Base-by-base conservation (phyloP, 805 yeast species). In the Tetrapisispora taiwanensis region DNA sequence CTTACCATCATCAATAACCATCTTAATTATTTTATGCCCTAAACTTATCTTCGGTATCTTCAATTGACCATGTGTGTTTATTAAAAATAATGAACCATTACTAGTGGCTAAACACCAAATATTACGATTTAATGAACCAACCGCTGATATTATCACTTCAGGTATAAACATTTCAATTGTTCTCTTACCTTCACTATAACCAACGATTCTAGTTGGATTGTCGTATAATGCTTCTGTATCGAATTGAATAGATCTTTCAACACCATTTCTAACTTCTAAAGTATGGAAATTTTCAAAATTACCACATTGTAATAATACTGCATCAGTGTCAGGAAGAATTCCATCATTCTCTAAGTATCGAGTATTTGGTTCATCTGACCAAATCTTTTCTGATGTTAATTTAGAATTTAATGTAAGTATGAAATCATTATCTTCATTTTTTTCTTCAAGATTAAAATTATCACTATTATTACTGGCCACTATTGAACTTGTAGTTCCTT, bases 111-210 rank as follows among this genome's bases (percentile, higher is more conserved):
- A 60, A 35, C 70, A 67, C 52, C 77, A 76, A 31, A 64, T 52
- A 1, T 73, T 69, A 7, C 75, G 72, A 44, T 65, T 65, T 36
- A 66, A 66, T 43, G 74, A 71, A 28, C 79, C 82, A 3, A 69
- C 50, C 2, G 66, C 60, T 35, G 62, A 60, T 1, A 67, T 51
- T 10, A 70, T 54, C 0, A 64, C 63, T 45, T 69, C 70, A 7
- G 67, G 68, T 18, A 70, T 50, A 46, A 69, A 74, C 18, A 63
- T 55, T 45, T 74, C 75, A 54, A 76, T 69, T 1, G 51, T 48
- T 30, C 62, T 46, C 19, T 55, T 56, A 9, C 67, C 69, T 30
- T 52, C 54, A 5, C 60, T 45, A 17, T 71, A 65, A 22, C 72
- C 68, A 7, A 67, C 43, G 2, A 69, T 48, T 24, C 62, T 56